Evolutionary conservation across 179 eudicot genomes (phyloP), one percentile per base, ranked within the genome.

Genomic region (Amaranthus tricolor): DNA sequence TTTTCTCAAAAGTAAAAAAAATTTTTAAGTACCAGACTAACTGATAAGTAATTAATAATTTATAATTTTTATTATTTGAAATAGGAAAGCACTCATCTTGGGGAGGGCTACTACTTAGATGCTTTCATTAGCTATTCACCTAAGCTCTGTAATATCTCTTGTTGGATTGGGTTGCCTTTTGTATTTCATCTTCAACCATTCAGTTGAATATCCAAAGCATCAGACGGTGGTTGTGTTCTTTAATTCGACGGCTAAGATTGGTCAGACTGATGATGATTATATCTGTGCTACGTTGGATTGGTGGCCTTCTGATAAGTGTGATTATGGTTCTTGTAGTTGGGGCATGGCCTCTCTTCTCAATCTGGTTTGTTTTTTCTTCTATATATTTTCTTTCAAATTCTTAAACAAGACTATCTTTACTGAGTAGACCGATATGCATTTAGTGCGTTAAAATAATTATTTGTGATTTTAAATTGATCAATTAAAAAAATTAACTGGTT

Each of bases 261-360:
- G 66, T 16, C 44, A 55, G 78, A 92, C 82, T 0, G 94, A 94
- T 60, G 79, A 75, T 51, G 76, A 86, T 73, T 94, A 79, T 55
- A 65, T 94, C 1, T 94, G 98, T 68, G 97, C 97, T 4, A 94
- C 98, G 0, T 51, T 92, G 78, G 98, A 94, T 78, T 94, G 96
- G 98, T 92, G 98, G 98, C 98, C 98, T 8, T 87, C 94, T 81
- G 86, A 89, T 55, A 94, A 94, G 77, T 94, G 97, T 83, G 97
- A 94, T 53, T 94, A 94, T 84, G 92, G 88, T 14, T 74, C 85
- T 75, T 94, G 98, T 77, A 81, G 86, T 57, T 94, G 97, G 98
- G 90, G 17, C 73, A 76, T 62, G 20, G 82, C 97, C 71, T 85
- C 96, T 82, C 85, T 94, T 51, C 92, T 94, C 77, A 90, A 94